Percentiles rank a stretch among this genome's conserved stretches.
phyloP scores from a whole-genome alignment of 345 rosid genomes.

The Populus ilicifolia region DNA sequence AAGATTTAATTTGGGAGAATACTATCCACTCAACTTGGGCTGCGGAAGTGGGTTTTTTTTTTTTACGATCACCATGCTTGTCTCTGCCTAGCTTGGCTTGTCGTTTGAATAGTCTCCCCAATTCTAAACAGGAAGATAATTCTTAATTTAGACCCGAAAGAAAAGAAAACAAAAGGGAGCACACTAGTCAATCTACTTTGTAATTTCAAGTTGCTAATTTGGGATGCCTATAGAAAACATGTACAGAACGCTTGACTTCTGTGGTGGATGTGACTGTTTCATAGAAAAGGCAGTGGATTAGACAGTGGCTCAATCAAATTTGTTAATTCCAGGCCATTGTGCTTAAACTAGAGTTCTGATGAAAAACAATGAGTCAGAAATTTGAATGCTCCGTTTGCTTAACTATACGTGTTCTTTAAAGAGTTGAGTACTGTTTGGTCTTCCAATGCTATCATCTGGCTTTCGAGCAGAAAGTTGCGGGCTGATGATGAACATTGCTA shows the following conservation, averaged over 20 bases:
- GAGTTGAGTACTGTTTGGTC: not conserved
- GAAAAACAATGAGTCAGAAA: not conserved
- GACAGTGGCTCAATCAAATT: not conserved
- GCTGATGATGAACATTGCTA: not conserved
- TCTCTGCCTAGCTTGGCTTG: not conserved
- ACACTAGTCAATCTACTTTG: not conserved
- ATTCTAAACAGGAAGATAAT: not conserved
- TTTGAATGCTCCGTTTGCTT: not conserved
- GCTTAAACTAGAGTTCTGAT: not conserved
- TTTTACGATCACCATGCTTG: not conserved
- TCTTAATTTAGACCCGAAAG: not conserved
- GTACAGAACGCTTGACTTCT: not conserved
- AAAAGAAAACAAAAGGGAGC: not conserved
- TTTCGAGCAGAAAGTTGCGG: not conserved
- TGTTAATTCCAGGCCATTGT: not conserved
- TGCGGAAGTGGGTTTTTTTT: no score
- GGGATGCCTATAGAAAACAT: not conserved
- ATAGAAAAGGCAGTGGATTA: not conserved
- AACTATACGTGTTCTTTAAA: not conserved
- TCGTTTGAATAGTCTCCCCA: not conserved
- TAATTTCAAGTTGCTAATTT: not conserved
- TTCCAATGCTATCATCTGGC: not conserved
- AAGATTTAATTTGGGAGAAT: no score
- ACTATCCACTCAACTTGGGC: no score
- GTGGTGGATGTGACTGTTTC: not conserved